Percentiles rank a stretch among this genome's conserved stretches.
Conservation (phyloP, 345 rosid species). For the Melaleuca alternifolia region DNA sequence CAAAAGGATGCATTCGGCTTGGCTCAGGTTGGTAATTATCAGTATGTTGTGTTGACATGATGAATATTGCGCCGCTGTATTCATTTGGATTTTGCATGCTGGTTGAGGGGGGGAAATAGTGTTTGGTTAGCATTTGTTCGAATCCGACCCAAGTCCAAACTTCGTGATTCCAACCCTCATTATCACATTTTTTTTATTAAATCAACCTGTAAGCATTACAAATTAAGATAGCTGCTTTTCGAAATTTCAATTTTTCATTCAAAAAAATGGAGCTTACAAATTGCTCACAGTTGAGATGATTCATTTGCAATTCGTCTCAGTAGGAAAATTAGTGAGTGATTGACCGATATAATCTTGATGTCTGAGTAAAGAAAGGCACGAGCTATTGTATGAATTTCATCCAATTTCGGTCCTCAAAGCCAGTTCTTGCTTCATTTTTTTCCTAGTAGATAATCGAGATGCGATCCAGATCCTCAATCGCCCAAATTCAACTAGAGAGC, state of each 20-base stretch:
- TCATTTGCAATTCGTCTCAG: neutral
- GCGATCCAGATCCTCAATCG: too few relatives aligned
- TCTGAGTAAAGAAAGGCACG: neutral
- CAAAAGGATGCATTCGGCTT: neutral
- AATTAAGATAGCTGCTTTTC: neutral
- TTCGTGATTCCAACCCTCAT: neutral
- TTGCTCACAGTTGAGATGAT: neutral
- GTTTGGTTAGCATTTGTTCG: neutral
- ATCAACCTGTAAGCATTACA: neutral
- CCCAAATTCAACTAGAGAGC: neutral
- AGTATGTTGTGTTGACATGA: rapidly evolving
- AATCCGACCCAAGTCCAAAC: neutral
- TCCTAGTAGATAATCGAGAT: too few relatives aligned
- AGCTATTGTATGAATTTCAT: neutral
- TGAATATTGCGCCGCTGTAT: neutral
- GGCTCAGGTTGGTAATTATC: neutral
- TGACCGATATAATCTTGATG: neutral
- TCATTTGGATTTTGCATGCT: neutral
- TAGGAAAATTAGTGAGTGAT: neutral
- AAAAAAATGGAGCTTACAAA: neutral
- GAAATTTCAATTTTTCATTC: neutral
- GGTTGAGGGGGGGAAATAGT: neutral
- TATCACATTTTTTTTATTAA: neutral
- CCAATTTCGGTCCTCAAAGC: neutral
- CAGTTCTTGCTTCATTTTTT: neutral